Base-by-base conservation (phyloP, 2,329 filamentous ascomycete species). In the Aspergillus aculeatus region DNA sequence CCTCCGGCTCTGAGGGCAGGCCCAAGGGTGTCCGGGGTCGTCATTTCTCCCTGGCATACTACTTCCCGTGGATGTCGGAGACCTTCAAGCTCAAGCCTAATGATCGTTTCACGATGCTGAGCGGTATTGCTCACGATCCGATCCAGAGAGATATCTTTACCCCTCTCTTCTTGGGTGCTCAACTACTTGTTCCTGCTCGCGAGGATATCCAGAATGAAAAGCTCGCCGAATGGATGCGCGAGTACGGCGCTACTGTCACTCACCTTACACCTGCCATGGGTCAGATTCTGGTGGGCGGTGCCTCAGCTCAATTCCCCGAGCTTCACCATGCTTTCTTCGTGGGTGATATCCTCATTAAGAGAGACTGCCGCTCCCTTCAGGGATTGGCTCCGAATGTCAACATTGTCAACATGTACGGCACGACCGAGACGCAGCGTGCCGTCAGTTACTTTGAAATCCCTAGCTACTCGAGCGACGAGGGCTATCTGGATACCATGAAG, bases 251-350 rank as follows among this genome's bases (percentile, higher is more conserved):
- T 2, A 96, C 88, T 16, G 90, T 92, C 21, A 92, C 89, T 12
- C 95, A 98, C 76, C 79, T 98, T 44, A 99, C 95, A 1, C 95
- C 95, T 10, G 95, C 95, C 59, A 97, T 98, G 93, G 93, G 93
- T 57, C 91, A 97, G 68, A 95, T 98, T 62, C 80, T 98, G 2
- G 88, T 94, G n/a, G 93, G 92, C 48, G 91, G 90, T 66, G 90
- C 92, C 24, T 88, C 80, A 3, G 87, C 91, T 0, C 77, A 90
- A 65, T 96, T 97, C 69, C 89, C 91, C 1, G 82, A 84, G 12
- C 81, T 98, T n/a, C 83, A 89, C 59, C 82, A 86, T 59, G 92
- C 88, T 19, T 94, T 98, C 81, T 98, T 94, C 63, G 94, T 98
- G 1, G 95, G 95, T 32, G 94, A 98, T 71, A 82, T 97, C 35